Evolutionary conservation across 129 eudicot species (phyloP), one percentile per base, ranked within the genome.

Genomic region (Flaveria robusta): DNA sequence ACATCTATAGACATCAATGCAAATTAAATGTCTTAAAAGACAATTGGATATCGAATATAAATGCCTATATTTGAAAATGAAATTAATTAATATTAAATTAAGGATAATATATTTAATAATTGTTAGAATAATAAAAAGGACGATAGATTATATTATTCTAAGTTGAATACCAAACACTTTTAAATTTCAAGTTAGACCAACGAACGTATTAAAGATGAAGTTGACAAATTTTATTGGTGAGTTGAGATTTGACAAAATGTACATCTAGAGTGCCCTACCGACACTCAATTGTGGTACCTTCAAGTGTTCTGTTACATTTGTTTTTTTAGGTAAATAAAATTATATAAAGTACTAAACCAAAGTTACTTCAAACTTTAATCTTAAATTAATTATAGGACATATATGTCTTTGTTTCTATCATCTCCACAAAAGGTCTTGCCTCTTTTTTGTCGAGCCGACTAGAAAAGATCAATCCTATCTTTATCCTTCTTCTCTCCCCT

Each of bases 151-250:
- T 68, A 52, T 68, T 68, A 56, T 45, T 45, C 49, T 29, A 59
- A 15, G 73, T 71, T 79, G 45, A 14, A 79, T 62, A 34, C 47
- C 49, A 20, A 51, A 59, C 7, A 20, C 12, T n/a, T 56, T 47
- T 46, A 58, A 72, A 16, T 39, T 39, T 65, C 12, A 64, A 64
- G 66, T 55, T 79, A 79, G 83, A 72, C 79, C 82, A 71, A 79
- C 19, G 50, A 14, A 72, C 59, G 63, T 43, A 80, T 74, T 80
- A 27, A 80, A 52, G 70, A 55, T 41, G 43, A 5, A 55, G 74
- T 80, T 80, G 83, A 79, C 79, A 42, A 19, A 10, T 9, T 10
- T 79, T 79, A 26, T 72, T 54, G 83, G 66, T 66, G 43, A 79
- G 51, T 54, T 65, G 27, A 26, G 16, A 56, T 52, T 67, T 79